phyloP scores from a whole-genome alignment of 345 rosid species.

The Anacardium occidentale region DNA sequence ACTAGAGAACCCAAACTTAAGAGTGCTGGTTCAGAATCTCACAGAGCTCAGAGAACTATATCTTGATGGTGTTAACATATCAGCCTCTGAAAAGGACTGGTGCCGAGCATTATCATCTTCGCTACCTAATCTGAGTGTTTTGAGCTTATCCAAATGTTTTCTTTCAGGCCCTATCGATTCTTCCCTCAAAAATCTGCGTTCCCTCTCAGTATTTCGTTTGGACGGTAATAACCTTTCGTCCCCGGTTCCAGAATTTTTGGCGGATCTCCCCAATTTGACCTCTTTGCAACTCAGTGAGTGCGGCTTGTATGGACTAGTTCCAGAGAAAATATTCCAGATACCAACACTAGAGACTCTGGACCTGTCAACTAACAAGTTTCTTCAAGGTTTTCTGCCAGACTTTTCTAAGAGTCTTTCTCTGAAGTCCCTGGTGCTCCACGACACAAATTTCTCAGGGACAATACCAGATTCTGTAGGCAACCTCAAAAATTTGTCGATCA shows the following conservation, averaged over 20 bases:
- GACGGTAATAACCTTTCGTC: slow-evolving; percentile 13
- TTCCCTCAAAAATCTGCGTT: slow-evolving; percentile 23
- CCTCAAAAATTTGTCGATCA: slow-evolving; percentile 25
- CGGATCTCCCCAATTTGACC: slow-evolving; percentile 20
- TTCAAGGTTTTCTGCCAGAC: slow-evolving; percentile 21
- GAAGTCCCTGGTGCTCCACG: slow-evolving; percentile 20
- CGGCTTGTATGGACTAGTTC: slow-evolving; percentile 23
- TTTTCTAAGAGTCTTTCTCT: slow-evolving; percentile 25
- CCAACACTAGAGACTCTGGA: slow-evolving; percentile 30
- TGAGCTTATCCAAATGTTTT: slow-evolving; percentile 46
- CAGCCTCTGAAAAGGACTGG: slow-evolving; percentile 30
- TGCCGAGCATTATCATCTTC: slow-evolving; percentile 32
- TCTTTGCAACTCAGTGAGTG: not conserved
- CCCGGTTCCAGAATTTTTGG: slow-evolving; percentile 31
- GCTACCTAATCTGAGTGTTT: slow-evolving; percentile 26
- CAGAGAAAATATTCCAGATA: slow-evolving; percentile 25
- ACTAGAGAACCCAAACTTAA: slow-evolving; percentile 36
- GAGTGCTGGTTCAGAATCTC: slow-evolving; percentile 26
- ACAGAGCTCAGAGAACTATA: slow-evolving; percentile 14
- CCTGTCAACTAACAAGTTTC: slow-evolving; percentile 6
- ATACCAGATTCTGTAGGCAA: slow-evolving; percentile 26
- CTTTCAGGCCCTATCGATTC: slow-evolving; percentile 31
- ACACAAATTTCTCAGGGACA: slow-evolving; percentile 27
- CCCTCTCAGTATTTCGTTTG: slow-evolving; percentile 30
- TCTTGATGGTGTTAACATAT: slow-evolving; percentile 39